Evolutionary conservation across 768 basidiomycete species (phyloP), one percentile per base, ranked within the genome.

Genomic region (Kwoniella dendrophila): DNA sequence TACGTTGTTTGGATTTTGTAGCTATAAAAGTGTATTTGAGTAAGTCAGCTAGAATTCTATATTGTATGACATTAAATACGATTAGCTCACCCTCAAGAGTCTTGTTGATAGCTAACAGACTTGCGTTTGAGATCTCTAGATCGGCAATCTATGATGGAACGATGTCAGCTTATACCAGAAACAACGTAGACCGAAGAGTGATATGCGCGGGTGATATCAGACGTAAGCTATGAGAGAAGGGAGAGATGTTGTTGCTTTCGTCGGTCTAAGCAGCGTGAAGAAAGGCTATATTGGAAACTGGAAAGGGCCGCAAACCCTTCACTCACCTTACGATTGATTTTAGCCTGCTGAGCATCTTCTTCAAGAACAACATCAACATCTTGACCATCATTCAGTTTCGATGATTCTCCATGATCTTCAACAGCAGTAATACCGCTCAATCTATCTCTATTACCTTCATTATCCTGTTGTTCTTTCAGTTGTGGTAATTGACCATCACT

Each of bases 51-150:
- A 8, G 2, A 12, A 22, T 34, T 5, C 20, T 10, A 18, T n/a
- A 20, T 18, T 7, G 18, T 3, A 3, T 4, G 50, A 43, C 33
- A 12, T 26, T 27, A 3, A 0, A 36, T 32, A 30, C 34, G 14
- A 56, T 27, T 18, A 0, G 48, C 75, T 48, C 49, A 77, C 75
- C 73, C 56, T 78, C 77, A 1, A 78, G 57, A 7, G 68, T 67
- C n/a, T 66, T 64, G 45, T 78, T 78, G 56, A 78, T 73, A 27
- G 72, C 71, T 52, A 78, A 52, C 27, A 78, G 55, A 51, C 72
- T 74, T 12, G 68, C 66, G 55, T 78, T 78, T 1, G 71, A 73
- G 40, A 78, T 78, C 47, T 78, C 77, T 2, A 78, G 55, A 66
- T 78, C 77, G n/a, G 75, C 75, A 29, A 78, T 64, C 76, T n/a